Conservation (phyloP, 1,284 basidiomycete genomes). For the Cutaneotrichosporon cavernicola region DNA sequence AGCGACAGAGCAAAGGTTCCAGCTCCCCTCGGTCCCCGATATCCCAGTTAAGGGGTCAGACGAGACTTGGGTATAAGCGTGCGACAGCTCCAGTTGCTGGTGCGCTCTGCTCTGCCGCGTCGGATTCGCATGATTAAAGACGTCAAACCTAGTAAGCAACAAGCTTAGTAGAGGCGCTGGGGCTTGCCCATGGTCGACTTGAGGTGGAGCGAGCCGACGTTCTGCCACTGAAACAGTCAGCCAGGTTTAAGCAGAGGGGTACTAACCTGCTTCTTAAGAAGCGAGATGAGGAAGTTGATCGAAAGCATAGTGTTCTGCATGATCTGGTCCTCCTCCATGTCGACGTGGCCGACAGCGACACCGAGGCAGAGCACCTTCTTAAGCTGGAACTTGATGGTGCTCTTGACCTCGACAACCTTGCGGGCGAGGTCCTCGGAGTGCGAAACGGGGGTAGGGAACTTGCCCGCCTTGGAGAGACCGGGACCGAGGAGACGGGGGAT, state of each 20-base stretch:
- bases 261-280: constrained; percentile 85
- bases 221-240: constrained; percentile 69
- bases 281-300: constrained; percentile 99
- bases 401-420: constrained; percentile 94
- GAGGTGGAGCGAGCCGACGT: constrained; percentile 98
- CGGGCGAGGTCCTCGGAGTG: constrained; percentile 86
- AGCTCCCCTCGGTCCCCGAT: constrained; percentile 54
- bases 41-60: constrained; percentile 49
- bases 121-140: constrained; percentile 5
- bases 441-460: constrained; percentile 97
- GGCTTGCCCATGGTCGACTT: constrained; percentile 99
- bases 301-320: constrained; percentile 96
- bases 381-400: constrained; percentile 98
- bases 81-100: constrained; percentile 50
- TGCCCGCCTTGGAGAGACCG: constrained; percentile 99
- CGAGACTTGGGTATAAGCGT: constrained; percentile 56
- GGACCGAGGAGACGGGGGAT: constrained; percentile 99
- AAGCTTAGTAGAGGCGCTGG: constrained; percentile 78
- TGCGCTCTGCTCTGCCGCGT: constrained; percentile 4
- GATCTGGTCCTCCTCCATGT: constrained; percentile 98
- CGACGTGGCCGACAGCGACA: constrained; percentile 95
- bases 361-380: constrained; percentile 99
- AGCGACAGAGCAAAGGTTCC: constrained; percentile 18
- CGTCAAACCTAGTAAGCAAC: constrained; percentile 10
- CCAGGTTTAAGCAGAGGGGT: background rate